These are phyloP conservation scores for Pachyrhizus erosus DNA, from an alignment of 306 rosid genomes.

Conservation along the genomic window DNA sequence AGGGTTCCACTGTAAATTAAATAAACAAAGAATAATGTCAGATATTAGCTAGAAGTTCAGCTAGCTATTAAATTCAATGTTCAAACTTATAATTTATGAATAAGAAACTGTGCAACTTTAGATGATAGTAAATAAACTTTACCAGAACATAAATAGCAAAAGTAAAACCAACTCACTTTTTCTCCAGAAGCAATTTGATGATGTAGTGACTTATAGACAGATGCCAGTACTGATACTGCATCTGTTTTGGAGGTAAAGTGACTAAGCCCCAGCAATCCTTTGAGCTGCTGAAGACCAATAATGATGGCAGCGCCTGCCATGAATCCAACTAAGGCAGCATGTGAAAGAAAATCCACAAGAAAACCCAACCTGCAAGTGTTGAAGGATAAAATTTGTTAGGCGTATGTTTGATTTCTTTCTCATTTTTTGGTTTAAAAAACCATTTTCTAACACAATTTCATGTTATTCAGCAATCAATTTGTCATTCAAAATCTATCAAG, in stretches of 20 bases:
- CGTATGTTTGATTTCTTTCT: neutral
- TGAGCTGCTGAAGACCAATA: constrained; percentile 88
- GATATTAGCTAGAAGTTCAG: constrained; percentile 1
- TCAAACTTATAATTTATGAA: neutral
- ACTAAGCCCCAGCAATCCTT: constrained; percentile 71
- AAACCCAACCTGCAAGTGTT: constrained; percentile 72
- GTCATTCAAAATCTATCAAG: neutral
- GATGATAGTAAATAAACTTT: neutral
- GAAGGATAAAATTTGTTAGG: constrained; percentile 25
- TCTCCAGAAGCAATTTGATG: constrained; percentile 37
- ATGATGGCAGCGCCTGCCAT: constrained; percentile 92
- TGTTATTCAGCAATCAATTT: neutral
- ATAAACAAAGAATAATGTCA: neutral
- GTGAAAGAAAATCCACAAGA: constrained; percentile 88
- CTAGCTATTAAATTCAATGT: neutral
- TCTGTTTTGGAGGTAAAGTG: constrained; percentile 79
- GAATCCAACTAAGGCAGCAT: constrained; percentile 93
- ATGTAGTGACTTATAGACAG: constrained; percentile 61
- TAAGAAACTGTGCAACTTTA: neutral
- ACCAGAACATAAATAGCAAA: constrained; percentile 11
- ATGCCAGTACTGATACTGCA: constrained; percentile 63
- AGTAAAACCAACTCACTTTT: constrained; percentile 46
- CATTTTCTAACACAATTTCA: neutral
- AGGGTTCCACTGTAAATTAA: constrained; percentile 69
- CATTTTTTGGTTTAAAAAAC: neutral